These are phyloP conservation scores for Fagus sylvatica DNA, from an alignment of 306 rosid genomes.

Conservation along the genomic window DNA sequence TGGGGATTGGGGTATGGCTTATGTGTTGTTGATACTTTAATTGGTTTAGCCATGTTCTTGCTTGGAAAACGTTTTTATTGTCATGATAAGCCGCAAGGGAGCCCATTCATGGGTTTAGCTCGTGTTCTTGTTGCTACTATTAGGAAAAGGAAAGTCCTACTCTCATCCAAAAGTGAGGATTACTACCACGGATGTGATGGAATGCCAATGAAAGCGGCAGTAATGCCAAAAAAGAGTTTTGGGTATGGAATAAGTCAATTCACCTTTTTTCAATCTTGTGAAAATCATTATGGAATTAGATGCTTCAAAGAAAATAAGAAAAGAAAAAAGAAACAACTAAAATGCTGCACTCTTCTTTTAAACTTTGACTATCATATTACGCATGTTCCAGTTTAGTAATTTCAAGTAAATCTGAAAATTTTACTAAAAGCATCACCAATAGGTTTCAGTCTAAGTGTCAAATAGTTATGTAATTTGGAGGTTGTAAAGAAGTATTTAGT, in stretches of 20 bases:
- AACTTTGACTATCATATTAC: too few species aligned
- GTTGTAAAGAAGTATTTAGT: too few species aligned
- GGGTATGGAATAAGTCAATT: slow-evolving; percentile 35
- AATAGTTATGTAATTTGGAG: too few species aligned
- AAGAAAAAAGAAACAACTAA: too few species aligned
- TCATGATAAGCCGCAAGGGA: slow-evolving; percentile 26
- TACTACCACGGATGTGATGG: slow-evolving; percentile 21
- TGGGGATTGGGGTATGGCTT: slow-evolving; percentile 45
- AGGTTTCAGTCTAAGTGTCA: too few species aligned
- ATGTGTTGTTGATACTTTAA: slow-evolving; percentile 13
- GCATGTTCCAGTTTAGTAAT: too few species aligned
- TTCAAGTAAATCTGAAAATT: too few species aligned
- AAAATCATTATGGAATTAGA: too few species aligned
- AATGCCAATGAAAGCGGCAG: not conserved
- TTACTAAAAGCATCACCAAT: too few species aligned
- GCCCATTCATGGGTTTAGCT: slow-evolving; percentile 31
- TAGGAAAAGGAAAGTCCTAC: slow-evolving; percentile 35
- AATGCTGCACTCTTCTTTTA: too few species aligned
- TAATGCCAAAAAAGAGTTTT: slow-evolving; percentile 33
- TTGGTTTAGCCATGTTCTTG: slow-evolving; percentile 25
- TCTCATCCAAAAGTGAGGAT: slow-evolving; percentile 26
- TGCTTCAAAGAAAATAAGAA: too few species aligned
- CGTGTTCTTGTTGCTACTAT: slow-evolving; percentile 41
- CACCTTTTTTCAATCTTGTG: too few species aligned
- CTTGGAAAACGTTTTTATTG: slow-evolving; percentile 37